These are phyloP conservation scores for Emergomyces orientalis DNA, from an alignment of 2,329 filamentous ascomycete genomes.

Conservation along the genomic window DNA sequence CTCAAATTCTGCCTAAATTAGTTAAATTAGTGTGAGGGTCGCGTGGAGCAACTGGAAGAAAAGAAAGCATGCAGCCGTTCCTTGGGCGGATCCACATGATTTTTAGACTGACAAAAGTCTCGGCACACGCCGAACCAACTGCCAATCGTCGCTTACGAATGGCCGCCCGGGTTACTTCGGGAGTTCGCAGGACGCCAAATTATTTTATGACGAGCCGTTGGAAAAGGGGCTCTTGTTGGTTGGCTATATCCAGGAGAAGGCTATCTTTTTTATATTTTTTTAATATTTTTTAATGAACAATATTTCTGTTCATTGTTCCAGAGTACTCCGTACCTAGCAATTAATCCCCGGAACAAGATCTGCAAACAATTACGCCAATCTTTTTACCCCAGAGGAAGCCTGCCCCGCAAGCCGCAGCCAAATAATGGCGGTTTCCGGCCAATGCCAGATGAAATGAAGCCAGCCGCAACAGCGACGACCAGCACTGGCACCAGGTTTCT, in stretches of 20 bases:
- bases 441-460: background rate
- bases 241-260: background rate
- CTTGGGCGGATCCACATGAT: background rate
- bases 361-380: background rate
- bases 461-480: background rate
- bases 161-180: background rate
- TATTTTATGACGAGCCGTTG: background rate
- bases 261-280: background rate
- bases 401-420: background rate
- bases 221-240: background rate
- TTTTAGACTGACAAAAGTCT: background rate
- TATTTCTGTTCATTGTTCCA: too few relatives aligned
- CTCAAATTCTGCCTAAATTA: background rate
- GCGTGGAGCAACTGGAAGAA: background rate
- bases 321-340: background rate
- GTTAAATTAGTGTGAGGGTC: background rate
- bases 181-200: background rate
- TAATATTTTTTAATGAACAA: too few relatives aligned
- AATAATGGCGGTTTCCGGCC: background rate
- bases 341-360: background rate
- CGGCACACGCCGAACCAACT: background rate
- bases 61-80: background rate
- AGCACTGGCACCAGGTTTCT: background rate
- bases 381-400: background rate
- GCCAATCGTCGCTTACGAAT: background rate